Evolutionary conservation across 768 basidiomycete species (phyloP), one percentile per base, ranked within the genome.

Genomic region (Grammothele lineata): DNA sequence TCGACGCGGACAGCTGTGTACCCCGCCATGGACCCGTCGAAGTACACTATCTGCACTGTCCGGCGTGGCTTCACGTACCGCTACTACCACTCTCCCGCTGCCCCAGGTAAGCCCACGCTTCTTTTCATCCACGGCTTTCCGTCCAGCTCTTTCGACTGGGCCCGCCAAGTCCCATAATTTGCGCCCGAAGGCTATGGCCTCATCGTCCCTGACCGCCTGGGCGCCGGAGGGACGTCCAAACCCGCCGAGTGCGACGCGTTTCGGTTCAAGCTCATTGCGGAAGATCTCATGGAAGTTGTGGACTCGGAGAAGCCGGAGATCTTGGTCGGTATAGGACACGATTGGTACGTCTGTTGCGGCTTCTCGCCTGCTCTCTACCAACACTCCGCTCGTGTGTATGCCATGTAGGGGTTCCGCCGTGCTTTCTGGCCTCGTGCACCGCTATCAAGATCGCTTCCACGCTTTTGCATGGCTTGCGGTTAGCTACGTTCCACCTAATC

Each of bases 171-270:
- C 37, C 50, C 59, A 37, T 61, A 64, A 55, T 66, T 77, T 53
- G 47, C 61, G 37, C 54, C 58, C 17, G 54, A 57, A 48, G 75
- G 75, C 17, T 73, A 70, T 34, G 68, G 73, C 5, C n/a, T 76
- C 5, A 53, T 78, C 37, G 68, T 64, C n/a, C 74, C 74, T 0
- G 76, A 77, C 53, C 62, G 72, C 53, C 66, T 78, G 7, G 77
- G 77, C 4, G 66, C 61, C 18, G 75, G 73, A 8, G 65, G 56
- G 14, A 74, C 77, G 1, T 66, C 67, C 45, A 76, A 75, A 55
- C 66, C 74, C 5, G 51, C 33, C 0, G 63, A 69, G 18, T 38
- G 41, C 8, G 47, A 53, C 15, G 40, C 47, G 24, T 70, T 64
- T 54, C 48, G 47, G 2, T 37, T 38, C 6, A 58, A 42, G 5